Conservation (phyloP, 2,329 filamentous ascomycete species). For the Cytospora mali region DNA sequence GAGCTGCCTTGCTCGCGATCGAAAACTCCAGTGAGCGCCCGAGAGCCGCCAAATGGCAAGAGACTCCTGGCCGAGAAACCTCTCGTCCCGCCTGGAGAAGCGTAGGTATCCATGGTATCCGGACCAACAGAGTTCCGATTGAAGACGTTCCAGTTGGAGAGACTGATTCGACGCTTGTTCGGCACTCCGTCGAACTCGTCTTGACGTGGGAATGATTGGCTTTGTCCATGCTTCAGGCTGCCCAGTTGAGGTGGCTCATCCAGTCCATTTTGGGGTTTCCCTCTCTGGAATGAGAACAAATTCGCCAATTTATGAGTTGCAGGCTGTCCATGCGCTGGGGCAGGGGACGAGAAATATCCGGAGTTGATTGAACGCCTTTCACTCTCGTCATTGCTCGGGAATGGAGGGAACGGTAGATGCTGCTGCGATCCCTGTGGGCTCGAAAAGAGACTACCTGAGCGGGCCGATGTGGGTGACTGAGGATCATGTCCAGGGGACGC, state of each 20-base stretch:
- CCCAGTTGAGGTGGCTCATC: constrained; percentile 68
- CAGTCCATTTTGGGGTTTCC: constrained; percentile 61
- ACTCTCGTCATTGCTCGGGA: constrained; percentile 45
- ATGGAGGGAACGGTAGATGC: constrained; percentile 58
- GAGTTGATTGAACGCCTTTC: constrained; percentile 47
- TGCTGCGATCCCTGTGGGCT: constrained; percentile 65
- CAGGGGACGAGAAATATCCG: constrained; percentile 46
- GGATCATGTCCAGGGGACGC: constrained; percentile 49
- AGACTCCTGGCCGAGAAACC: constrained; percentile 47
- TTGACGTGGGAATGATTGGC: constrained; percentile 73
- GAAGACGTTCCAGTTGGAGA: constrained; percentile 62
- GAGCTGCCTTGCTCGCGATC: constrained; percentile 63
- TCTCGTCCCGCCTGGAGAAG: constrained; percentile 36
- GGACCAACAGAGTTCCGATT: constrained; percentile 54
- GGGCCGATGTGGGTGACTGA: constrained; percentile 64
- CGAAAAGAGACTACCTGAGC: constrained; percentile 59
- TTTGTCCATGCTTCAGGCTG: constrained; percentile 70
- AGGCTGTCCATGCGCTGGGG: constrained; percentile 36
- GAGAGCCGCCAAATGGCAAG: constrained; percentile 54
- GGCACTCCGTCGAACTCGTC: constrained; percentile 58
- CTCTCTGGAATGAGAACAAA: constrained; percentile 64
- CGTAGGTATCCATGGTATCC: constrained; percentile 44
- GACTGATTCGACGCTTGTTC: constrained; percentile 60
- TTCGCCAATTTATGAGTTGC: constrained; percentile 47
- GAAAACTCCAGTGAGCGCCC: constrained; percentile 51